Conservation (phyloP, 75 land plant species). For the Sequoia sempervirens region DNA sequence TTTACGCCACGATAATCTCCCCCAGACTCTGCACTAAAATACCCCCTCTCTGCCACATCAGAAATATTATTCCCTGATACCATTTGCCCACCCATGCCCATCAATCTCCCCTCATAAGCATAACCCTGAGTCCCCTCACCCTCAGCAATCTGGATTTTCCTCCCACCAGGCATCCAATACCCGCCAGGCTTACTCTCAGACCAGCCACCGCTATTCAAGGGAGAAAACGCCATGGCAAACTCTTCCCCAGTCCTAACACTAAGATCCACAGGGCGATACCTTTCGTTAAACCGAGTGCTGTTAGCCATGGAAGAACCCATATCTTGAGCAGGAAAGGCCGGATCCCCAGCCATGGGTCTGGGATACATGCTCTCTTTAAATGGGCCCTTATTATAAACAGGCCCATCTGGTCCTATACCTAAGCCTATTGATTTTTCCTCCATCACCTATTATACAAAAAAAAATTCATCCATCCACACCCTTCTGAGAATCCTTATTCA, state of each 20-base stretch:
- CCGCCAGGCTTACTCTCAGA: neutral
- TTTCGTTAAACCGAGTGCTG: neutral
- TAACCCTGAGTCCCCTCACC: conserved; percentile 5
- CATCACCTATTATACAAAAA: neutral
- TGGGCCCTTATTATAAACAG: neutral
- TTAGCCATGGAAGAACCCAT: conserved; percentile 1
- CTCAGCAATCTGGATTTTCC: neutral
- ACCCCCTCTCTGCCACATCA: neutral
- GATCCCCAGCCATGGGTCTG: conserved; percentile 4
- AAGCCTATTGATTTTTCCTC: conserved; percentile 6
- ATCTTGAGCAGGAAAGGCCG: neutral
- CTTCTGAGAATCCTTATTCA: neutral
- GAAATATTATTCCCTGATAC: neutral
- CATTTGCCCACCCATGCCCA: neutral
- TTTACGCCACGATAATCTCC: neutral
- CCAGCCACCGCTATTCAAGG: neutral
- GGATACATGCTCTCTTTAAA: neutral
- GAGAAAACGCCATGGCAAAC: conserved; percentile 1
- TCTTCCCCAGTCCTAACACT: conserved; percentile 6
- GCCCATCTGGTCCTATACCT: neutral
- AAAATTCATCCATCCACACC: neutral
- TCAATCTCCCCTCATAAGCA: neutral
- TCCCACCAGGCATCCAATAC: neutral
- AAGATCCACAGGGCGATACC: neutral
- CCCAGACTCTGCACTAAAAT: neutral